Evolutionary conservation across 1,139 yeast species (phyloP).

Genomic region (Candida sp.): DNA sequence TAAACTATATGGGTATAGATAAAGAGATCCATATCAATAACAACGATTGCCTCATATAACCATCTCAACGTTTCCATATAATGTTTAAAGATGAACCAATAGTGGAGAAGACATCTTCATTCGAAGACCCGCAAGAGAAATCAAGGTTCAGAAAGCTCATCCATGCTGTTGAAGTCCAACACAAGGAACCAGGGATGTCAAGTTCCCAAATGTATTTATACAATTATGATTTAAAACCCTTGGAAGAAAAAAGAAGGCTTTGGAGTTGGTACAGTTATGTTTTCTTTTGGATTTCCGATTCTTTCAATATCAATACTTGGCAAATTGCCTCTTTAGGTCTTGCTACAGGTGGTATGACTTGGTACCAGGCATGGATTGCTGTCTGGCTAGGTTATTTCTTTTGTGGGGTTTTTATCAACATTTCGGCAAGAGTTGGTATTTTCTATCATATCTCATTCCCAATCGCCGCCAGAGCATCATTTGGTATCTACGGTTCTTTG

Average conservation of each 20-base stretch:
- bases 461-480: slow-evolving; percentile 68
- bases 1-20: too few species aligned
- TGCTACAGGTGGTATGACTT: slow-evolving; percentile 64
- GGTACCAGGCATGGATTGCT: slow-evolving; percentile 90
- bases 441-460: slow-evolving; percentile 78
- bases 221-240: slow-evolving; percentile 76
- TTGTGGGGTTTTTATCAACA: slow-evolving; percentile 59
- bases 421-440: slow-evolving; percentile 70
- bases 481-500: slow-evolving; percentile 74
- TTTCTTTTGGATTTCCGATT: slow-evolving; percentile 83
- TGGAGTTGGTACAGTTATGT: slow-evolving; percentile 84
- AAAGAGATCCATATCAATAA: too few species aligned
- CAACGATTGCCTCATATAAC: too few species aligned
- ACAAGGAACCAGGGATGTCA: slow-evolving; percentile 32
- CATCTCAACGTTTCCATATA: too few species aligned
- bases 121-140: too few species aligned
- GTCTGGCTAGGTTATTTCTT: slow-evolving; percentile 73
- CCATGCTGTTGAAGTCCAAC: slow-evolving; percentile 19
- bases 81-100: too few species aligned
- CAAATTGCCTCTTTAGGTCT: slow-evolving; percentile 84
- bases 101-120: too few species aligned
- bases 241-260: slow-evolving; percentile 60
- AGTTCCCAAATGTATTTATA: slow-evolving; percentile 56
- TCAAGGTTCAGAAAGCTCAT: slow-evolving; percentile 13
- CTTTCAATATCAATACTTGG: slow-evolving; percentile 87